Evolutionary conservation across 495 filamentous ascomycete species (phyloP).

Genomic region (Penicillium simplicissimum): DNA sequence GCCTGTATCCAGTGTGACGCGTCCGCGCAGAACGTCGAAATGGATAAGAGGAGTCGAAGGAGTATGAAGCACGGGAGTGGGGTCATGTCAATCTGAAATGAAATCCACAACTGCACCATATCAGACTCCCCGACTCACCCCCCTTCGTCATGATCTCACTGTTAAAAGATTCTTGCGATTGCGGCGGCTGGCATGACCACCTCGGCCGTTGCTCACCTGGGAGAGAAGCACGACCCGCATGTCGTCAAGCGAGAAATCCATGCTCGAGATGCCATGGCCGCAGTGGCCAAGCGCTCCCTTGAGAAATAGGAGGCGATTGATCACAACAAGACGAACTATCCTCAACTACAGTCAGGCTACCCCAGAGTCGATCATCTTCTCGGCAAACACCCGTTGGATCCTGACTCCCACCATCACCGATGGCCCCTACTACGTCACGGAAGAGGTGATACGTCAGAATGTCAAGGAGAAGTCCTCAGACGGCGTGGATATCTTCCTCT

Average conservation of each 20-base stretch:
- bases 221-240: constrained; percentile 40
- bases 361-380: constrained; percentile 46
- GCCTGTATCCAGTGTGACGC: constrained; percentile 5
- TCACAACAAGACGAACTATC: constrained; percentile 36
- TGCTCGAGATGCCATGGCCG: constrained; percentile 31
- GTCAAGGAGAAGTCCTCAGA: constrained; percentile 44
- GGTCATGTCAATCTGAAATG: not conserved
- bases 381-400: constrained; percentile 55
- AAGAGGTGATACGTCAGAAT: constrained; percentile 47
- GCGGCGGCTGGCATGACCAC: constrained; percentile 27
- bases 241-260: constrained; percentile 35
- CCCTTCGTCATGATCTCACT: constrained; percentile 32
- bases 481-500: constrained; percentile 46
- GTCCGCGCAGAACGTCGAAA: not conserved
- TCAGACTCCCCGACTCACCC: not conserved
- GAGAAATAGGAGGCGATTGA: constrained; percentile 57
- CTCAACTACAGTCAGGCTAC: constrained; percentile 25
- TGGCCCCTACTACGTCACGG: constrained; percentile 57
- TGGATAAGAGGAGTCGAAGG: not conserved
- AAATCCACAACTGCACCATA: not conserved
- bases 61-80: constrained; percentile 3
- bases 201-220: constrained; percentile 35
- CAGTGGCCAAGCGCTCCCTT: constrained; percentile 29
- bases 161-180: constrained; percentile 30
- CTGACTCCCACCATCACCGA: constrained; percentile 54